phyloP scores from a whole-genome alignment of 2,329 filamentous ascomycete species.

The Biscogniauxia sp. region DNA sequence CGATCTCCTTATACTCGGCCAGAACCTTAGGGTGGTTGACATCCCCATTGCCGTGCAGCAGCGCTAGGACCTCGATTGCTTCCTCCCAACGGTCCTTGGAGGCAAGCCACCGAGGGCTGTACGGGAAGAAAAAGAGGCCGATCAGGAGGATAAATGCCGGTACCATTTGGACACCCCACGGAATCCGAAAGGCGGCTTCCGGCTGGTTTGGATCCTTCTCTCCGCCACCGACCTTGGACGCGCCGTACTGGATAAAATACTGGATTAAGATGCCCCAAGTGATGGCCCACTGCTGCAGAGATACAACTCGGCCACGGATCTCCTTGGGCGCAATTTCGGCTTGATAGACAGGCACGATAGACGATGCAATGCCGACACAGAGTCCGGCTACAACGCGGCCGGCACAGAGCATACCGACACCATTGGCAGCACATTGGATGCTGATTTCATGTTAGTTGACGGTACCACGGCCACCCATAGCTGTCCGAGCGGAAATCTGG shows the following conservation, averaged over 20 bases:
- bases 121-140: conserved; percentile 60
- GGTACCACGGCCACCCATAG: not conserved
- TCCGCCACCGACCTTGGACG: conserved; percentile 52
- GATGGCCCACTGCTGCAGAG: conserved; percentile 68
- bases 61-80: conserved; percentile 55
- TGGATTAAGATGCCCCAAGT: conserved; percentile 68
- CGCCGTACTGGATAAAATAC: conserved; percentile 66
- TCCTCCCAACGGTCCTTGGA: conserved; percentile 66
- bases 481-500: not conserved
- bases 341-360: conserved; percentile 69
- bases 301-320: conserved; percentile 59
- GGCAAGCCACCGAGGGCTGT: conserved; percentile 69
- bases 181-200: conserved; percentile 55
- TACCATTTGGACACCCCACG: conserved; percentile 60
- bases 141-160: conserved; percentile 53
- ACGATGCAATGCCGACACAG: conserved; percentile 71
- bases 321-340: conserved; percentile 61
- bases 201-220: conserved; percentile 49
- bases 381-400: conserved; percentile 71
- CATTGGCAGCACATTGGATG: conserved; percentile 61
- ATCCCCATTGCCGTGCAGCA: conserved; percentile 57
- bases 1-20: conserved; percentile 61
- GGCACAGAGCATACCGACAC: conserved; percentile 68
- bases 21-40: conserved; percentile 57
- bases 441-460: conserved; percentile 7